Base-by-base conservation (phyloP, 371 early-diverging fungal species). In the Mortierella sp. region DNA sequence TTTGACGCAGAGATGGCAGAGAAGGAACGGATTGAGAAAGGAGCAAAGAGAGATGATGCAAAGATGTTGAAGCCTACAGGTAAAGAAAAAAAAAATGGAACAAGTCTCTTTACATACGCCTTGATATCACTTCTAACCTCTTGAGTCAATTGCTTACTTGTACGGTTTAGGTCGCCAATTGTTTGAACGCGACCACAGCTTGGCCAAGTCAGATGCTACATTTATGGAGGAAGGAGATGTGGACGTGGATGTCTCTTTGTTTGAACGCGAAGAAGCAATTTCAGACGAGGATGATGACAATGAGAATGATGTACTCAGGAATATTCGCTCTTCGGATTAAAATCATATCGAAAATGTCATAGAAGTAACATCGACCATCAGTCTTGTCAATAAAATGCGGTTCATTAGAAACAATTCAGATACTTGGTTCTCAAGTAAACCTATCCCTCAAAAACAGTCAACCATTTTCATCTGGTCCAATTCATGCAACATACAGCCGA, bases 201-300 rank as follows among this genome's bases (percentile, higher is more conserved):
- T 98, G 61, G 96, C 94, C 35, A 82, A 84, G 76, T 95, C 95
- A 6, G 98, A 98, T 84, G 86, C 93, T 57, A 88, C 85, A 34
- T 93, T 90, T 76, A 88, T 95, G 85, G 93, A 93, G 40, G 97
- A 96, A 13, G 97, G 93, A 15, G 96, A 96, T 83, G 93, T 92
- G 29, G 89, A 92, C 13, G 93, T 96, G 31, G 96, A 96, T 82
- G 72, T 89, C 34, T 86, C 91, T 34, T 84, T 88, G 68, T 95
- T 95, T 76, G 91, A 91, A 70, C 85, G 88, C 42, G 87, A 87
- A 68, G 82, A 84, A 45, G 84, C 83, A 47, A 80, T 85, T 26
- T 77, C 85, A 22, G 89, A 86, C 0, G 85, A 89, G 40, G 90
- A 93, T 12, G 86, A 88, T 12, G 91, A 89, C 7, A 91, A 92